phyloP scores from a whole-genome alignment of 495 filamentous ascomycete species.

The Stereocaulon alpinum region DNA sequence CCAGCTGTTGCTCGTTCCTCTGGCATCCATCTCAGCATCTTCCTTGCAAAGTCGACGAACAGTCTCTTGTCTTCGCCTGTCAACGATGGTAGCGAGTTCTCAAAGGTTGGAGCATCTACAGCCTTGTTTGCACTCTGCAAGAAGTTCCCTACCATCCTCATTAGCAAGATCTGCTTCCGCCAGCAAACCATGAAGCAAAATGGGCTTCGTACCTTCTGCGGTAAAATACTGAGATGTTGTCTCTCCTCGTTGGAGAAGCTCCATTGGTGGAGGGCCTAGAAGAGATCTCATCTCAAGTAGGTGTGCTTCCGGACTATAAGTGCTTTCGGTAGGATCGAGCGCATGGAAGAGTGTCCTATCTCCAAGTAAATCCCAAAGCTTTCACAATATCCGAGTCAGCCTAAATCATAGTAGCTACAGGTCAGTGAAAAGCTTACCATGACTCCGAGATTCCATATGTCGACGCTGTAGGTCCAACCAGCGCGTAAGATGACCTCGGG shows the following conservation, averaged over 20 bases:
- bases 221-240: no score
- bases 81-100: not conserved
- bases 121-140: not conserved
- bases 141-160: no score
- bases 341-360: constrained; percentile 28
- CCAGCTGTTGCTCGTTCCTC: constrained; percentile 33
- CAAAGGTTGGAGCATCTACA: not conserved
- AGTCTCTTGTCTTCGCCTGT: constrained; percentile 27
- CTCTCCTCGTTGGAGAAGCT: no score
- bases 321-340: constrained; percentile 20
- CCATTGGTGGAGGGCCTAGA: no score
- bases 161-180: no score
- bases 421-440: constrained; percentile 20
- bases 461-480: constrained; percentile 31
- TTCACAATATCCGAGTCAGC: not conserved
- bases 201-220: no score
- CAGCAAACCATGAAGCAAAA: no score
- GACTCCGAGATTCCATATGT: constrained; percentile 34
- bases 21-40: constrained; percentile 33
- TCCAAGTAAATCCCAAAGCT: constrained; percentile 23
- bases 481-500: constrained; percentile 33
- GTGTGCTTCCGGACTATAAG: not conserved
- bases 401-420: not conserved
- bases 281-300: not conserved
- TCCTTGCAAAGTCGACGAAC: constrained; percentile 29